Conservation (phyloP, 2,329 filamentous ascomycete genomes). For the Cladosporium sp. region DNA sequence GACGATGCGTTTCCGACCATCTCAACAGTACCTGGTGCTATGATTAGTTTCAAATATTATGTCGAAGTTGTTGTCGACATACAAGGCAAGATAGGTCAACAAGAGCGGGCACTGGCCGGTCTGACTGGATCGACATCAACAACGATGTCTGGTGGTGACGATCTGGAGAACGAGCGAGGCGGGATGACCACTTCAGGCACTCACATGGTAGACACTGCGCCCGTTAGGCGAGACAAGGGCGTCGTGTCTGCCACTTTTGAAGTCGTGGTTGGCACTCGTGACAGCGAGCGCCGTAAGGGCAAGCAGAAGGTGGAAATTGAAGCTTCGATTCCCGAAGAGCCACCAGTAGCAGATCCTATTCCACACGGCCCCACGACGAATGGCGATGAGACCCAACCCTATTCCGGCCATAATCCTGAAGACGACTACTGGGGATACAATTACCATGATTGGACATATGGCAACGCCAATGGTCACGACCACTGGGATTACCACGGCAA, state of each 20-base stretch:
- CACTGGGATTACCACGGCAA: constrained; percentile 11
- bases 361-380: background rate
- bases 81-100: constrained; percentile 76
- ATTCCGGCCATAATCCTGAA: constrained; percentile 7
- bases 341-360: background rate
- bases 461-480: constrained; percentile 14
- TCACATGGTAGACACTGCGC: constrained; percentile 81
- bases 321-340: background rate
- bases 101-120: constrained; percentile 51
- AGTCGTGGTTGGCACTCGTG: constrained; percentile 78
- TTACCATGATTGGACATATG: constrained; percentile 16
- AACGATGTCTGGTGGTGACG: constrained; percentile 12
- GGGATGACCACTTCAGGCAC: constrained; percentile 29
- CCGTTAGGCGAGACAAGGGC: constrained; percentile 80
- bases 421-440: constrained; percentile 22
- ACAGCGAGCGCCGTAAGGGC: constrained; percentile 59
- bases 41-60: constrained; percentile 94
- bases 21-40: constrained; percentile 78
- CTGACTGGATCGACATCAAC: constrained; percentile 24
- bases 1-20: constrained; percentile 93
- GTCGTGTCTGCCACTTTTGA: constrained; percentile 87
- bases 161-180: constrained; percentile 3
- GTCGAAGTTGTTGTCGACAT: constrained; percentile 90
- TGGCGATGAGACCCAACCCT: background rate
- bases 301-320: constrained; percentile 37